Conservation (phyloP, 345 rosid genomes). For the Brassica napus region DNA sequence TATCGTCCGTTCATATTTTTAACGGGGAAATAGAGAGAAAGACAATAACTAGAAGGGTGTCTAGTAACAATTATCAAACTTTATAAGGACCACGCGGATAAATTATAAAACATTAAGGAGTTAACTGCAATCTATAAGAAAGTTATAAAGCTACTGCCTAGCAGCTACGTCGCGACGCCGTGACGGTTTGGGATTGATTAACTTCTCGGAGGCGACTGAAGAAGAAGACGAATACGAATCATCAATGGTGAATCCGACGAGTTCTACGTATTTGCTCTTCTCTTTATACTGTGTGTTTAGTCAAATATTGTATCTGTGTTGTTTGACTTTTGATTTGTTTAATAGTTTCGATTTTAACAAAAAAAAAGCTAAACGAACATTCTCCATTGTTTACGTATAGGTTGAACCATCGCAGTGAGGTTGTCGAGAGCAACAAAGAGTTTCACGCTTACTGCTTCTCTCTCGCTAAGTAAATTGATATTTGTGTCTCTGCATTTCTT, state of each 20-base stretch:
- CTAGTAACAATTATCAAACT: neutral
- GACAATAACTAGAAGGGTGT: neutral
- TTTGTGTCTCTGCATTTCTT: neutral
- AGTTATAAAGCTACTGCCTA: neutral
- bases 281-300: neutral
- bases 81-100: neutral
- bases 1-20: conserved; percentile 6
- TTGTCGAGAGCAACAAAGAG: neutral
- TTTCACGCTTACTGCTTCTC: conserved; percentile 47
- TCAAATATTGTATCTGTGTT: neutral
- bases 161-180: neutral
- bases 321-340: neutral
- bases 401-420: neutral
- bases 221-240: conserved; percentile 8
- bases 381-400: conserved; percentile 6
- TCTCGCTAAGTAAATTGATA: conserved; percentile 56
- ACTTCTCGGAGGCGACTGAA: conserved; percentile 5
- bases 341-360: neutral
- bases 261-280: conserved; percentile 7
- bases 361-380: neutral
- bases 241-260: conserved; percentile 28
- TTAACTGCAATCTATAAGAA: neutral
- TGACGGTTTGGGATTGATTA: neutral
- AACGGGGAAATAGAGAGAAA: neutral
- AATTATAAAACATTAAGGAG: neutral